A percentile compares a stretch with the other conserved stretches of the same genome.
Conservation (phyloP, 805 yeast genomes). For the Monosporozyma aquatica region DNA sequence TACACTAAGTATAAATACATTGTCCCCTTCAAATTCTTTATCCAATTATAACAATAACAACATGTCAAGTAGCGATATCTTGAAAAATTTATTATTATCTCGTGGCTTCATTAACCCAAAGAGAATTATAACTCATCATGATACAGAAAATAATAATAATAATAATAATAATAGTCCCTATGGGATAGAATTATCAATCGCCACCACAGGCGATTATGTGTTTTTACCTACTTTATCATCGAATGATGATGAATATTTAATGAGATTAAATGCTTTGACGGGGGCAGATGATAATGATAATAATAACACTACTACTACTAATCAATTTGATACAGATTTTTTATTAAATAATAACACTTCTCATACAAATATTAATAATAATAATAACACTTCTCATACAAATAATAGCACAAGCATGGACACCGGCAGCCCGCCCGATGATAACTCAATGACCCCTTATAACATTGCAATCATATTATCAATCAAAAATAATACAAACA, state of each 20-base stretch:
- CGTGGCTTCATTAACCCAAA: constrained; percentile 25
- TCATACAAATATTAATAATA: no score
- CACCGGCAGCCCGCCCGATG: no score
- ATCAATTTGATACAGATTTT: constrained; percentile 1
- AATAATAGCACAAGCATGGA: no score
- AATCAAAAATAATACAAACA: constrained; percentile 32
- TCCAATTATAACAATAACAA: no score
- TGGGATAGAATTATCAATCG: no score
- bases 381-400: neutral
- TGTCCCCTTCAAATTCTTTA: no score
- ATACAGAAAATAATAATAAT: no score
- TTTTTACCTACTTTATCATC: constrained; percentile 30
- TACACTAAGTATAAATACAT: no score
- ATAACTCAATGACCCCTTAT: constrained; percentile 34
- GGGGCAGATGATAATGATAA: no score
- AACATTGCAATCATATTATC: constrained; percentile 45
- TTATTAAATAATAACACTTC: neutral
- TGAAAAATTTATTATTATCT: constrained; percentile 11
- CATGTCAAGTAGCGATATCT: neutral
- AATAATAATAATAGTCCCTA: no score
- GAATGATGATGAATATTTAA: constrained; percentile 28
- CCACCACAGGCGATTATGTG: constrained; percentile 31
- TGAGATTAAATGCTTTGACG: constrained; percentile 23
- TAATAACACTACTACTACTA: constrained; percentile 5
- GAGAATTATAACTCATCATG: no score